phyloP scores from a whole-genome alignment of 2,329 filamentous ascomycete genomes.

The Aphanocladium album region DNA sequence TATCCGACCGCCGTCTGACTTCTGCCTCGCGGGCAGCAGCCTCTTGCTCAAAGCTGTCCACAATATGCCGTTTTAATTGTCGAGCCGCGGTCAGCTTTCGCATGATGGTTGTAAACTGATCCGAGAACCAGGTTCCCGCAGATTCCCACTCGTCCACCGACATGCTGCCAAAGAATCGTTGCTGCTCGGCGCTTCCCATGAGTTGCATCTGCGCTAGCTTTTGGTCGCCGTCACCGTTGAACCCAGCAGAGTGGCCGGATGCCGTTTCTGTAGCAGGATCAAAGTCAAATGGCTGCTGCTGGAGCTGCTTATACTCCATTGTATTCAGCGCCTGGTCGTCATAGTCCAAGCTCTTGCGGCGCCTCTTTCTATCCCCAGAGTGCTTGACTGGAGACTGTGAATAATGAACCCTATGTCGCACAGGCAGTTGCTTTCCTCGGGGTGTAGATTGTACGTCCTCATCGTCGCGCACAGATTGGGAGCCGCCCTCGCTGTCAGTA shows the following conservation, averaged over 20 bases:
- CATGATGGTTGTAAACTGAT: constrained; percentile 47
- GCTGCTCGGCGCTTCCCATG: constrained; percentile 41
- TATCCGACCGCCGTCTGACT: constrained; percentile 47
- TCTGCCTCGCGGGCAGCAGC: constrained; percentile 50
- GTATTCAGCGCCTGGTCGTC: constrained; percentile 49
- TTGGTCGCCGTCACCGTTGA: background rate
- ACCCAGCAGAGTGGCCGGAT: constrained; percentile 29
- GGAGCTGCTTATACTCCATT: constrained; percentile 50
- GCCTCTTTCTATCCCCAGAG: constrained; percentile 34
- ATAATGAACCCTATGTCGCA: constrained; percentile 22
- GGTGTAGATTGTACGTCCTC: constrained; percentile 17
- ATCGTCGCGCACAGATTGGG: constrained; percentile 2
- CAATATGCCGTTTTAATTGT: constrained; percentile 43
- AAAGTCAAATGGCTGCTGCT: constrained; percentile 50
- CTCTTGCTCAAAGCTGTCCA: constrained; percentile 50
- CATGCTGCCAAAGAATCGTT: constrained; percentile 48
- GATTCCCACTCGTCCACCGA: constrained; percentile 53
- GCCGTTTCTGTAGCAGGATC: constrained; percentile 46
- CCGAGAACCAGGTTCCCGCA: constrained; percentile 56
- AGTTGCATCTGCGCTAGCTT: constrained; percentile 47
- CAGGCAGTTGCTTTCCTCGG: constrained; percentile 16
- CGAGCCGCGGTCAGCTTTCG: constrained; percentile 43
- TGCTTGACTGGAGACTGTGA: constrained; percentile 16
- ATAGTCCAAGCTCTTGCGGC: constrained; percentile 46
- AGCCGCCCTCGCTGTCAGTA: constrained; percentile 7